These are phyloP conservation scores for Termitomyces sp. DNA, from an alignment of 768 basidiomycete species.

Conservation along the genomic window DNA sequence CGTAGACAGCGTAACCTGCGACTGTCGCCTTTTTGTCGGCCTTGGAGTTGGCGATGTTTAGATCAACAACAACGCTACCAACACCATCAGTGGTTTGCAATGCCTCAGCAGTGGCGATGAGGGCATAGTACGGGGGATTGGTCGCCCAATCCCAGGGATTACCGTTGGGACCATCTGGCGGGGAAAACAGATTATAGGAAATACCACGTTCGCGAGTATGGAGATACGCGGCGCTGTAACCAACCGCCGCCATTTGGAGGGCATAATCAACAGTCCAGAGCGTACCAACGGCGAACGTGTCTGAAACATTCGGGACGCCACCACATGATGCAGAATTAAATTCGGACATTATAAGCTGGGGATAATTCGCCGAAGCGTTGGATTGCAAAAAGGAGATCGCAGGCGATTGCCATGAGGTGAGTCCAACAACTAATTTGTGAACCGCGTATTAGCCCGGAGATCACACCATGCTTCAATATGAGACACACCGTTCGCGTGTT, in stretches of 20 bases:
- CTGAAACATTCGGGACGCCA: slow-evolving; percentile 41
- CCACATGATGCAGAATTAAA: slow-evolving; percentile 52
- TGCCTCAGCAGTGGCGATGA: slow-evolving; percentile 40
- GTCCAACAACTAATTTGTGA: slow-evolving; percentile 24
- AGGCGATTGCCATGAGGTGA: slow-evolving; percentile 41
- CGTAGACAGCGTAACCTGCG: slow-evolving; percentile 57
- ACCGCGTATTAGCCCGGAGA: neutral
- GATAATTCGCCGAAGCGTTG: slow-evolving; percentile 22
- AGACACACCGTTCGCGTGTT: slow-evolving; percentile 40
- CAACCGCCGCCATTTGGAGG: slow-evolving; percentile 42
- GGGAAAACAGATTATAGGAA: slow-evolving; percentile 44
- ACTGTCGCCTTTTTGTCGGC: slow-evolving; percentile 30
- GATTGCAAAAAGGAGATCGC: slow-evolving; percentile 30
- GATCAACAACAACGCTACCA: slow-evolving; percentile 32
- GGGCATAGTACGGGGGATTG: slow-evolving; percentile 44
- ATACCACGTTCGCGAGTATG: slow-evolving; percentile 51
- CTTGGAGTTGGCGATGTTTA: slow-evolving; percentile 35
- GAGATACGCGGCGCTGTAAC: slow-evolving; percentile 43
- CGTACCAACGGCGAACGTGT: slow-evolving; percentile 44
- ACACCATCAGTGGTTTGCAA: slow-evolving; percentile 33
- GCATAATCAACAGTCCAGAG: slow-evolving; percentile 50
- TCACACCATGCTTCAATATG: neutral
- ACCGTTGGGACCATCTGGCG: slow-evolving; percentile 30
- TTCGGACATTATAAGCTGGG: slow-evolving; percentile 44
- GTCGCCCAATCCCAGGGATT: slow-evolving; percentile 38